Evolutionary conservation across 2,329 filamentous ascomycete species (phyloP), one percentile per base, ranked within the genome.

Genomic region (Trichoderma cornu-damae): DNA sequence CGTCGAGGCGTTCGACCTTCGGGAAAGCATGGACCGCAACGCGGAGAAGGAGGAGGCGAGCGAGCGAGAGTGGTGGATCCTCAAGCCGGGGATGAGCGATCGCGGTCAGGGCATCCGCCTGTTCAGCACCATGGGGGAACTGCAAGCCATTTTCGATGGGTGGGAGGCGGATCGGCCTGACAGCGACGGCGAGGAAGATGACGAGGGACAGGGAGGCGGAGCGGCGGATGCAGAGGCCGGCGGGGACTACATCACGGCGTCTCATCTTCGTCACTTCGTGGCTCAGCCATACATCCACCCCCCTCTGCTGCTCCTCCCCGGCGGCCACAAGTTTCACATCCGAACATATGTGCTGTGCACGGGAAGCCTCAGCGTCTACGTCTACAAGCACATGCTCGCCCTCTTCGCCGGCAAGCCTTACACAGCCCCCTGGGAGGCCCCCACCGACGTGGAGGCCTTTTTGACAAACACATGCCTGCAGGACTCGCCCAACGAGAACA

Each of bases 11-110:
- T 97, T 88, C 70, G 94, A 97, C 67, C 73, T 99, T 51, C 80
- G 86, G 18, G 89, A 90, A 57, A 92, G 88, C 64, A 80, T 95
- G 71, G 81, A 82, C 30, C 78, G 78, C 44, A 96, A 96, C 64
- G 72, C 71, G 12, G 62, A 62, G 11, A 60, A 58, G 2, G 49
- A 56, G 3, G 63, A 65, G 12, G 1, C 57, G 0, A 56, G 28
- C 32, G 74, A 80, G 40, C 79, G 81, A 59, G 85, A 95, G 69
- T 99, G 93, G 93, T 99, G 94, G 94, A 97, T 99, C 63, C 72
- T 99, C 59, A 99, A 99, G 73, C 93, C 94, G 0, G 88, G 93
- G 7, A 97, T 99, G 94, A 96, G 90, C 70, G 94, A 99, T 69
- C 83, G 93, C 22, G 94, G 93, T 0, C 92, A 96, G 69, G 94